Percentiles rank a stretch among this genome's conserved stretches.
These are phyloP conservation scores for Citrus reticulata DNA, from an alignment of 345 rosid genomes.

Conservation along the genomic window DNA sequence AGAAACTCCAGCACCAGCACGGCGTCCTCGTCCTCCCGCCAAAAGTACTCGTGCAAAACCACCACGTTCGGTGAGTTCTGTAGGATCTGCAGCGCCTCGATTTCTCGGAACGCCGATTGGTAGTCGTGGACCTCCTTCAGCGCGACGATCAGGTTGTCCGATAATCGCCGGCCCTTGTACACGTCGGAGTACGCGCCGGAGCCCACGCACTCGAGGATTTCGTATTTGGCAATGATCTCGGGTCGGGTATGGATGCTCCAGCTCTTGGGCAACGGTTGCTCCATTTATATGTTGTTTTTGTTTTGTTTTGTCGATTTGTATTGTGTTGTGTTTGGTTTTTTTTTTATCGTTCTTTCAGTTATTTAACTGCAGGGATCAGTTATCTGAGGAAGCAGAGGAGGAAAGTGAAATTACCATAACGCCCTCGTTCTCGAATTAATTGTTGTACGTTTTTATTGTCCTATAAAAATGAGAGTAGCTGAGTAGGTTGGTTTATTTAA, in stretches of 20 bases:
- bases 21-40: conserved; percentile 96
- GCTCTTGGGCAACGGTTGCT: conserved; percentile 59
- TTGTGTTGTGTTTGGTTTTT: not conserved
- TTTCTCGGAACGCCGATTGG: conserved; percentile 91
- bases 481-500: too few relatives aligned
- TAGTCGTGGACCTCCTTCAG: conserved; percentile 96
- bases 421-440: not conserved
- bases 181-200: conserved; percentile 95
- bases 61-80: conserved; percentile 73
- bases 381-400: not conserved
- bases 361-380: not conserved
- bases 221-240: conserved; percentile 79
- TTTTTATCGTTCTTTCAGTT: not conserved
- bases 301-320: not conserved
- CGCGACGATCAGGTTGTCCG: conserved; percentile 70
- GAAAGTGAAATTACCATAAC: not conserved
- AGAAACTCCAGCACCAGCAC: conserved; percentile 88
- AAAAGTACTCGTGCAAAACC: conserved; percentile 78
- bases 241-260: conserved; percentile 96
- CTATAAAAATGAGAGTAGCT: not conserved
- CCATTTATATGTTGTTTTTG: conserved; percentile 23
- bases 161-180: conserved; percentile 70
- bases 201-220: conserved; percentile 81
- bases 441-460: not conserved
- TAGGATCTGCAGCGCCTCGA: conserved; percentile 77